Base-by-base conservation (phyloP, 805 yeast species). In the Yarrowia sp. region DNA sequence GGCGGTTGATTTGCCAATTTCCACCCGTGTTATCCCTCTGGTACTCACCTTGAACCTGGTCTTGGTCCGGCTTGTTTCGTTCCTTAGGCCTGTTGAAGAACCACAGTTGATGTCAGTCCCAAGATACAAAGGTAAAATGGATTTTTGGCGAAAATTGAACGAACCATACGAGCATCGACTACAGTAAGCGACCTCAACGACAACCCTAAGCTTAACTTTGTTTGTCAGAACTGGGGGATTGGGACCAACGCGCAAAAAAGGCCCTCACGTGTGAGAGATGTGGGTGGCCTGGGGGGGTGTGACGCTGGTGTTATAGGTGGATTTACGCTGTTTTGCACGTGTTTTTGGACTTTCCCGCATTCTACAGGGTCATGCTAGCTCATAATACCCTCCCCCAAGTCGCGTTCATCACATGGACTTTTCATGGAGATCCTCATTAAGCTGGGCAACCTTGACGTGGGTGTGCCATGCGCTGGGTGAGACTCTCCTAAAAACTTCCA, bases 41-140 rank as follows among this genome's bases (percentile, higher is more conserved):
- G 57, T 55, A 55, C 61, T 55, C 61, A 55, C 61, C 47, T 55
- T 55, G 61, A 55, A 55, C 61, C 61, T 39, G 47, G 38, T 55
- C 61, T 55, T 39, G 61, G 61, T 55, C 61, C 61, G 45, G 45
- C 61, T 55, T 55, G 45, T 55, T 55, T 55, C 61, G 58, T 55
- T 55, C 61, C 61, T 51, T 55, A 55, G 61, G 61, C 61, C 47
- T 55, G 61, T 55, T 55, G 61, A 55, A 55, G 47, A 55, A 55
- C 61, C 61, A 55, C 61, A 55, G 61, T 41, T 55, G 61, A 55
- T 41, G 61, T 55, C 47, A 55, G 47, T 55, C 61, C 61, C 61
- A 41, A 55, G 47, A 55, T 55, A 41, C 61, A 55, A 55, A 51
- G 38, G 61, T 18, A 55, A 41, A 55, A 39, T 31, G 45, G 61